Base-by-base conservation (phyloP, 305 asterid genomes). In the Withania somnifera region DNA sequence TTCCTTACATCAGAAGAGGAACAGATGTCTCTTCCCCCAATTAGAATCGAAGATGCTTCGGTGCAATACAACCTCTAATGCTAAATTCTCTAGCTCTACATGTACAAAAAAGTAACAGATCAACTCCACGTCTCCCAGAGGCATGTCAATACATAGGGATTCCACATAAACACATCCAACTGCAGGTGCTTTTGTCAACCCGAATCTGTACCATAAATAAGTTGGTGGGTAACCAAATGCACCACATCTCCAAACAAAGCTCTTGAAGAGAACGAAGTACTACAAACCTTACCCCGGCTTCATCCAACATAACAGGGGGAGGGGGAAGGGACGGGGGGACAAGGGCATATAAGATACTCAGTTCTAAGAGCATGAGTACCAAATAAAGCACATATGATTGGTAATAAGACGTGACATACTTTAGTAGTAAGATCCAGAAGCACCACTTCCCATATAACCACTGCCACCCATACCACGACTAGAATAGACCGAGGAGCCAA, bases 361-460 rank as follows among this genome's bases (percentile, higher is more conserved):
- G 47, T 14, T 52, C 22, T 45, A 32, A 40, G 64, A 28, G 68
- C 24, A 69, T 30, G 50, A 10, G 51, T 26, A 28, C 17, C 67
- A 36, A 30, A 57, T 32, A 17, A 67, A 50, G 20, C 42, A 32
- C 52, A 8, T 22, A 67, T 75, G 61, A 24, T n/a, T 11, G 47
- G 80, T 24, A 73, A 47, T 71, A 54, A 68, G 63, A 81, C n/a
- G 53, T 30, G 66, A 68, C 86, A 78, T 87, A 91, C 97, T 97
- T 95, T 85, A 95, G 84, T 95, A 94, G 85, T 95, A 95, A 22
- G 98, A 91, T 82, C 97, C 94, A 53, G 99, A 94, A 85, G 96
- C 90, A 86, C 95, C 86, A 82, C 96, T 90, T 64, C 97, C 96
- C 97, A 93, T 91, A 67, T 94, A 95, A 87, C 93, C 90, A 80